Evolutionary conservation across 2,329 filamentous ascomycete species (phyloP), one percentile per base, ranked within the genome.

Genomic region (Fonsecaea monophora): DNA sequence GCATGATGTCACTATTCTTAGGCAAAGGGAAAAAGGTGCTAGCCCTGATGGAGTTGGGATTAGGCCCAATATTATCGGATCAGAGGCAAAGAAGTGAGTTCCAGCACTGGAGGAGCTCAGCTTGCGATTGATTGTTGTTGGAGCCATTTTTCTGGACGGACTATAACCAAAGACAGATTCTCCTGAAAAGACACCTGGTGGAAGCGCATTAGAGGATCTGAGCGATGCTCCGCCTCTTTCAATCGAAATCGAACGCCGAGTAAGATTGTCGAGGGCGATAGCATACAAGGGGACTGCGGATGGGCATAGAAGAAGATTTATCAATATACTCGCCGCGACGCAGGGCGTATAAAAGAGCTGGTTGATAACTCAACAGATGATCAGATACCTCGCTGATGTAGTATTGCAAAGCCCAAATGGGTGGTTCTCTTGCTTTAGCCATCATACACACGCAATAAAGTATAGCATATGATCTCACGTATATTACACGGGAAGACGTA

Each of bases 41-140:
- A 61, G 87, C 92, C 71, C 81, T 98, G 62, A 89, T 96, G 72
- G 88, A 87, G 1, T 78, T 96, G 57, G 94, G 94, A 0, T 86
- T 97, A 60, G 90, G 30, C 30, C 30, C 30, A 5, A 96, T 78
- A 89, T 99, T 68, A 94, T 99, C n/a, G n/a, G n/a, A n/a, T n/a
- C n/a, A n/a, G n/a, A n/a, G n/a, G n/a, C n/a, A 98, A 98, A 76
- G 95, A 95, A 4, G 98, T 94, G 78, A 95, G 92, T 74, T 86
- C 98, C 82, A 98, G 98, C 84, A 97, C 92, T 6, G 89, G 86
- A 13, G 89, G 85, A 13, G 92, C 96, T 76, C 98, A n/a, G n/a
- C n/a, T n/a, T n/a, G n/a, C n/a, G n/a, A n/a, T n/a, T n/a, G n/a
- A n/a, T n/a, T n/a, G n/a, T n/a, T n/a, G n/a, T n/a, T n/a, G n/a